phyloP scores from a whole-genome alignment of 179 eudicot species.

The Pouteria campechiana region DNA sequence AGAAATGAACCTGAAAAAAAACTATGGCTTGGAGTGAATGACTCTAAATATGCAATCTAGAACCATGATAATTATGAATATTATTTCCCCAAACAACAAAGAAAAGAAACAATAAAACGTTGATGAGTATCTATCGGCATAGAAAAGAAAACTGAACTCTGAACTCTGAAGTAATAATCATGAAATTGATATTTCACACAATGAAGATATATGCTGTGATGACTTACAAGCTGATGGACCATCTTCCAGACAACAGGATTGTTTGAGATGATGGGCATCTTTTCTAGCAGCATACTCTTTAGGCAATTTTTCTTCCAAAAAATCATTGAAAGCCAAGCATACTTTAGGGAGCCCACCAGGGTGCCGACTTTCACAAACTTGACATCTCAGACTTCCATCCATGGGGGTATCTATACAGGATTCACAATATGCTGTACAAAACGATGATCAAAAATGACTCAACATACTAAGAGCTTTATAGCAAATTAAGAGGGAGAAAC shows the following conservation, averaged over 20 bases:
- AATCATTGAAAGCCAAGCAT: slow-evolving; percentile 43
- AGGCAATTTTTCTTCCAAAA: slow-evolving; percentile 53
- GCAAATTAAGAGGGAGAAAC: background rate
- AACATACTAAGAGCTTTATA: background rate
- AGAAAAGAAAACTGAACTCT: too few relatives aligned
- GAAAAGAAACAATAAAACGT: background rate
- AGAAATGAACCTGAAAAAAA: too few relatives aligned
- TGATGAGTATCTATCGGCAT: too few relatives aligned
- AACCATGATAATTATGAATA: too few relatives aligned
- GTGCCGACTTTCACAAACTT: slow-evolving; percentile 46
- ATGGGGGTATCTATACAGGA: slow-evolving; percentile 33
- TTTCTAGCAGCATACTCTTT: slow-evolving; percentile 34
- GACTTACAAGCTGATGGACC: slow-evolving; percentile 27
- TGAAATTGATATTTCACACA: too few relatives aligned
- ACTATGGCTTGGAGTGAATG: too few relatives aligned
- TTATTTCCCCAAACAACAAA: too few relatives aligned
- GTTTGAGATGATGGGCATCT: slow-evolving; percentile 10
- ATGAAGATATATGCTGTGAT: too few relatives aligned
- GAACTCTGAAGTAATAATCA: too few relatives aligned
- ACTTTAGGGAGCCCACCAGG: slow-evolving; percentile 54
- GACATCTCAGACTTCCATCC: slow-evolving; percentile 36
- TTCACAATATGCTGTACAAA: slow-evolving; percentile 50
- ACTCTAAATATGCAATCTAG: too few relatives aligned
- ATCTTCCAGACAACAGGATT: slow-evolving; percentile 22
- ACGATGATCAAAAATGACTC: background rate